Evolutionary conservation across 495 filamentous ascomycete species (phyloP), one percentile per base, ranked within the genome.

Genomic region (Neurospora intermedia): DNA sequence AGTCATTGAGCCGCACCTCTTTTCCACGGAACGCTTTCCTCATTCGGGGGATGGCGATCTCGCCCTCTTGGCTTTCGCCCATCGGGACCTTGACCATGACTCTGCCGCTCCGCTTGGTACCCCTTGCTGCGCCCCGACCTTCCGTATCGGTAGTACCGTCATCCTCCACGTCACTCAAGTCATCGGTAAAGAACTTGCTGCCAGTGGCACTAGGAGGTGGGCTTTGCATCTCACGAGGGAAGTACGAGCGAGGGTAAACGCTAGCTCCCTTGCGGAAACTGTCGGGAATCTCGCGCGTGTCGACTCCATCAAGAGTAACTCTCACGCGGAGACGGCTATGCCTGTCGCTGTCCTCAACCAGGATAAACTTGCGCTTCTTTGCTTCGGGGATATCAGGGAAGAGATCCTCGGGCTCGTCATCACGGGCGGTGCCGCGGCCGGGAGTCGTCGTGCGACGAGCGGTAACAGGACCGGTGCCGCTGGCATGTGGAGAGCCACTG

Each of bases 361-460:
- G 88, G 76, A 99, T 97, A 80, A 98, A 98, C 80, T 97, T 99
- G 75, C 94, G 91, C 71, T 91, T 92, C 82, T 96, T 97, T 70
- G 89, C 89, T 71, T 93, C 92, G 2, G 95, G 95, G 35, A 97
- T 86, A 70, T 93, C 90, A 69, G 93, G 91, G 80, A 97, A 98
- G 18, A 99, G 86, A 11, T 89, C 88, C 7, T 87, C 86, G 23
- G 88, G 89, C 62, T 83, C 80, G 41, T 85, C 84, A 6, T 84
- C 81, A 20, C 82, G 82, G 73, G 80, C 77, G 45, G 71, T 74
- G 11, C 74, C 74, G 27, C n/a, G 20, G 31, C 16, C 73, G 3
- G 70, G 20, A 18, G 59, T 20, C 70, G 75, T 75, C 6, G 71
- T 31, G 15, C 78, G 76, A 43, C 75, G 76, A 39, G 77, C 76